Evolutionary conservation across 2,329 filamentous ascomycete species (phyloP).

Genomic region (Colletotrichum higginsianum): DNA sequence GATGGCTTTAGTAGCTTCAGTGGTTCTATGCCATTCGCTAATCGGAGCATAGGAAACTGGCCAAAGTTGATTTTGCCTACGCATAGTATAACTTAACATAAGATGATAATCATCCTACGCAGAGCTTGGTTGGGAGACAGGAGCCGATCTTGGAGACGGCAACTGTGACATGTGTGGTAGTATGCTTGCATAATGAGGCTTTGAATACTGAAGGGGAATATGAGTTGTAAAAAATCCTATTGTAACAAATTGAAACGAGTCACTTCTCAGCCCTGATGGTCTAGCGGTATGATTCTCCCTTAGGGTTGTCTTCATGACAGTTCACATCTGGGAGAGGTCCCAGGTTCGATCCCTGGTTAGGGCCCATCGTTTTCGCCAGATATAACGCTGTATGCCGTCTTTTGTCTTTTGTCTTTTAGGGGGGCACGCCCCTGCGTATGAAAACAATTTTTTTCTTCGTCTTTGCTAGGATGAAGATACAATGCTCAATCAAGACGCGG

Average conservation of each 20-base stretch:
- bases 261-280: constrained; percentile 29
- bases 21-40: not conserved
- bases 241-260: not conserved
- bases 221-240: accelerated
- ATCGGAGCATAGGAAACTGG: not conserved
- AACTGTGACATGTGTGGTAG: not conserved
- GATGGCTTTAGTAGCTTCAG: constrained; percentile 20
- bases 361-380: constrained; percentile 15
- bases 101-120: not conserved
- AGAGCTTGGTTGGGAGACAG: not conserved
- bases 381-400: no score
- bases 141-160: not conserved
- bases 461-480: not conserved
- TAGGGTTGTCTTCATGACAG: constrained; percentile 7
- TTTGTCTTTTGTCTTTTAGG: not conserved
- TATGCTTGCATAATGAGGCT: no score
- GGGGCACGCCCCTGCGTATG: no score
- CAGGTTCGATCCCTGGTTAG: constrained; percentile 42
- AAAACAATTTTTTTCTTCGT: no score
- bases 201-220: no score
- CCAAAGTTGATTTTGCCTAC: no score
- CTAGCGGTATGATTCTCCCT: constrained; percentile 42
- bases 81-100: not conserved
- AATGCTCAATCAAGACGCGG: not conserved
- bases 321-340: constrained; percentile 15